Percentiles rank a stretch among this genome's conserved stretches.
Evolutionary conservation across 768 basidiomycete species (phyloP).

Genomic region (Sporobolomyces phaffii): DNA sequence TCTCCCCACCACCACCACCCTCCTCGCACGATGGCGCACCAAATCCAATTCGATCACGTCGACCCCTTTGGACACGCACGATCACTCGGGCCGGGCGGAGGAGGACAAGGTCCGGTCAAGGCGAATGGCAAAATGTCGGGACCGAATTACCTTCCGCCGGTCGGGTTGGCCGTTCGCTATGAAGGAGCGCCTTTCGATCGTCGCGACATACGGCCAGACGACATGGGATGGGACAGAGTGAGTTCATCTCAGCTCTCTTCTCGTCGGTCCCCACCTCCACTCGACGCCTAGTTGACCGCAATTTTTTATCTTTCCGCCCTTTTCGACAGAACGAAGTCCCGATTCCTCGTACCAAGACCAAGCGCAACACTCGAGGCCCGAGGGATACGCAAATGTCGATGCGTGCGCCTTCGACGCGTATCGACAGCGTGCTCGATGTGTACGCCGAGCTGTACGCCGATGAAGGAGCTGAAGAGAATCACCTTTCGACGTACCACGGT

Average conservation of each 20-base stretch:
- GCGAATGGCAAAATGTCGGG: background rate
- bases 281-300: background rate
- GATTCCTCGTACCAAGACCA: constrained; percentile 11
- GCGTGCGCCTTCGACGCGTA: background rate
- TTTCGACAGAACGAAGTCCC: constrained; percentile 8
- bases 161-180: constrained; percentile 6
- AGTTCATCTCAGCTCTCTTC: no score
- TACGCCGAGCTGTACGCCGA: constrained; percentile 33
- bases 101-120: background rate
- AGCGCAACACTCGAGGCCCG: background rate
- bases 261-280: background rate
- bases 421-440: constrained; percentile 30
- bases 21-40: constrained; percentile 2
- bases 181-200: constrained; percentile 8
- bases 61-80: background rate
- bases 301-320: background rate
- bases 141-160: background rate
- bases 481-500: background rate
- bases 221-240: constrained; percentile 12
- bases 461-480: background rate
- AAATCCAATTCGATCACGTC: background rate
- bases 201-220: background rate
- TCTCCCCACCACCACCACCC: no score
- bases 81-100: background rate
- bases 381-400: background rate